These are phyloP conservation scores for Pseudocercospora cruenta DNA, from an alignment of 2,329 filamentous ascomycete species.

Conservation along the genomic window DNA sequence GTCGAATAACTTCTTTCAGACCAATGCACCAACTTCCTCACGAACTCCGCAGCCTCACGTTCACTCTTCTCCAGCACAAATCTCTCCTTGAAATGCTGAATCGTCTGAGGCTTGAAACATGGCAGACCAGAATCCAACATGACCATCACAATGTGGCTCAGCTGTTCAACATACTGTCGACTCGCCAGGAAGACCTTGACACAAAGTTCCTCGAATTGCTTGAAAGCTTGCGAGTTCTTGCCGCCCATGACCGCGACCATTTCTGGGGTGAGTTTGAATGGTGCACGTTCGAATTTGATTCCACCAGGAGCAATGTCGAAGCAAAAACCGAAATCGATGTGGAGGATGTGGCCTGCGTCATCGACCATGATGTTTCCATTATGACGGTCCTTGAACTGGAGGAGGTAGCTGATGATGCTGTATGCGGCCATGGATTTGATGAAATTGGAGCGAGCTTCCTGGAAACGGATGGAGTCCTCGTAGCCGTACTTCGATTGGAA, in stretches of 20 bases:
- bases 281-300: constrained; percentile 95
- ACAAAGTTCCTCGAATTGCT: constrained; percentile 94
- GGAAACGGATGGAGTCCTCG: constrained; percentile 91
- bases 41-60: constrained; percentile 91
- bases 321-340: constrained; percentile 99
- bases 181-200: constrained; percentile 92
- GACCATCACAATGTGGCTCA: constrained; percentile 84
- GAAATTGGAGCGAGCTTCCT: constrained; percentile 93
- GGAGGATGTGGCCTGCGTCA: constrained; percentile 92
- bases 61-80: constrained; percentile 93
- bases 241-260: constrained; percentile 99
- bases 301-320: constrained; percentile 98
- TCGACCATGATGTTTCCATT: constrained; percentile 99
- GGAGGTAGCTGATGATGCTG: constrained; percentile 90
- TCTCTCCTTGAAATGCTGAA: constrained; percentile 87
- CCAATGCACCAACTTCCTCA: constrained; percentile 85
- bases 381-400: constrained; percentile 99
- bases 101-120: constrained; percentile 96
- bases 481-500: constrained; percentile 97
- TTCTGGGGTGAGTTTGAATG: constrained; percentile 95
- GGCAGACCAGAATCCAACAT: constrained; percentile 97
- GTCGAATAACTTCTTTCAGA: constrained; percentile 91
- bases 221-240: constrained; percentile 79
- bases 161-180: constrained; percentile 82
- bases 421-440: constrained; percentile 99